Conservation (phyloP, 768 basidiomycete species). For the Leccinum subgranulosum region DNA sequence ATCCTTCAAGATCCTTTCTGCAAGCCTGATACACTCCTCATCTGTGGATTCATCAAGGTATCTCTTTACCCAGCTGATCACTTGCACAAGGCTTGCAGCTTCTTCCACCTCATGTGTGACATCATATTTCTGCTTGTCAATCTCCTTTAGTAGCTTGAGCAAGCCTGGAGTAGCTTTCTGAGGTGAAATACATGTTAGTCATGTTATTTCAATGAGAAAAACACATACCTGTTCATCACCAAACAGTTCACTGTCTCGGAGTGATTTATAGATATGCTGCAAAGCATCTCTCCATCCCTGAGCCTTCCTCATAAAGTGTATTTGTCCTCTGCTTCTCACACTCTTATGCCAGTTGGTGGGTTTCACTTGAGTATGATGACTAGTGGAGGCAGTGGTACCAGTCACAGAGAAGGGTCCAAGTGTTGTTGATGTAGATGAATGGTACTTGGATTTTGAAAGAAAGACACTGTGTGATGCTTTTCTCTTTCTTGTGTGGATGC, state of each 20-base stretch:
- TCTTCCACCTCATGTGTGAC: constrained; percentile 18
- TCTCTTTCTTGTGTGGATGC: neutral
- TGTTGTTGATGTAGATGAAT: neutral
- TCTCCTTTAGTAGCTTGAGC: constrained; percentile 18
- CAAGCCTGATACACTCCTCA: constrained; percentile 8
- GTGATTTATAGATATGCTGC: neutral
- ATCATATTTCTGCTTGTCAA: constrained; percentile 20
- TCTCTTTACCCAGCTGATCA: neutral
- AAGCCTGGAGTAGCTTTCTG: constrained; percentile 15
- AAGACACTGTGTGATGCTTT: neutral
- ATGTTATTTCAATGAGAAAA: accelerated
- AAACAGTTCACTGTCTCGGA: constrained; percentile 10
- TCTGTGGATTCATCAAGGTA: neutral
- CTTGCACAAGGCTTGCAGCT: constrained; percentile 4
- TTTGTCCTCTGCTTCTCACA: neutral
- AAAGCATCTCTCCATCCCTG: constrained; percentile 16
- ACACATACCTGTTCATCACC: constrained; percentile 17
- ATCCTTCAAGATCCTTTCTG: constrained; percentile 16
- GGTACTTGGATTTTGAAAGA: neutral
- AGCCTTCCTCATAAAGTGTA: neutral
- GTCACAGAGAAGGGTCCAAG: neutral
- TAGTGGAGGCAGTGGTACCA: neutral
- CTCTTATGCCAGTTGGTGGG: neutral
- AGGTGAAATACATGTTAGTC: neutral
- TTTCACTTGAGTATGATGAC: neutral